Conservation (phyloP, 1,284 basidiomycete genomes). For the Cystobasidium sp. region DNA sequence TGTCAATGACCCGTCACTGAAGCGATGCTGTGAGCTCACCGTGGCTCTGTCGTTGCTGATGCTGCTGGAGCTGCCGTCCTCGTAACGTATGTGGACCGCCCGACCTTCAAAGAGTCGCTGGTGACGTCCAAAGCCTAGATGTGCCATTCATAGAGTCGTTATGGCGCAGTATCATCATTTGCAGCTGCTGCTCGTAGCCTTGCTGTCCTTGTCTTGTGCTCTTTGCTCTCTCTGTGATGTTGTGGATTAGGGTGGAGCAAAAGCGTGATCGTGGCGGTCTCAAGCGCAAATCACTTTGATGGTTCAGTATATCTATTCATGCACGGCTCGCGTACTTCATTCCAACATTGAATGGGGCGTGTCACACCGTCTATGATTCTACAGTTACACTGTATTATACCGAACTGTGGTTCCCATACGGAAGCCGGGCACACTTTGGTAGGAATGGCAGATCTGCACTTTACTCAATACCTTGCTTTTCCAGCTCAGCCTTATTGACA, state of each 20-base stretch:
- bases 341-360: background rate
- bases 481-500: background rate
- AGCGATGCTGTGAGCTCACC: background rate
- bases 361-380: background rate
- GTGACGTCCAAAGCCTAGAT: background rate
- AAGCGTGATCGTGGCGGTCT: constrained; percentile 7
- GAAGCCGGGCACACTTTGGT: background rate
- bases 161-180: constrained; percentile 9
- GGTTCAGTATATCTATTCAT: too few species aligned
- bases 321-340: background rate
- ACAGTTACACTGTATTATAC: background rate
- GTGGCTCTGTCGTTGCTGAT: too few species aligned
- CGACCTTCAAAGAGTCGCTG: background rate
- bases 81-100: too few species aligned
- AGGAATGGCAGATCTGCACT: background rate
- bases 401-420: background rate
- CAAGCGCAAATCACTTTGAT: background rate
- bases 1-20: background rate
- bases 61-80: too few species aligned
- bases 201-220: background rate
- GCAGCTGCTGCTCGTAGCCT: too few species aligned
- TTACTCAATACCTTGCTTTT: background rate
- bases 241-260: constrained; percentile 3
- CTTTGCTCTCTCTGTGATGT: background rate
- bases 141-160: background rate